Percentiles rank a stretch among this genome's conserved stretches.
Evolutionary conservation across 73 alveolate genomes (phyloP).

Genomic region (Paramecium caudatum): DNA sequence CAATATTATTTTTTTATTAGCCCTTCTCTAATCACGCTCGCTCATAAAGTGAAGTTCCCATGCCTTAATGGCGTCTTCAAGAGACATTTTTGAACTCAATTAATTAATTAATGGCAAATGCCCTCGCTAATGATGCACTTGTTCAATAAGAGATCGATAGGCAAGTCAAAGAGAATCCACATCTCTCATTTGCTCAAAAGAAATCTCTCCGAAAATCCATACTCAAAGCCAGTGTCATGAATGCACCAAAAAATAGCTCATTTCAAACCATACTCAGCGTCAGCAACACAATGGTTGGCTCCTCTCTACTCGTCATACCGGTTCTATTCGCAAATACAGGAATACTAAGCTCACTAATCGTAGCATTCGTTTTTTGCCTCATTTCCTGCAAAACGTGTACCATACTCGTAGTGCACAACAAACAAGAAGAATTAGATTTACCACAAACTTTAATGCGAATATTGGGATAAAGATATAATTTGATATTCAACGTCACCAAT

Average conservation of each 20-base stretch:
- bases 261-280: conserved; percentile 48
- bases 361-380: conserved; percentile 26
- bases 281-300: conserved; percentile 59
- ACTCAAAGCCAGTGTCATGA: neutral
- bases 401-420: neutral
- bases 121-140: neutral
- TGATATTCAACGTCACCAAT: conserved; percentile 23
- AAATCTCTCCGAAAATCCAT: conserved; percentile 26
- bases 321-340: conserved; percentile 17
- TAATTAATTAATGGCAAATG: neutral
- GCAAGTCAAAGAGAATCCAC: neutral
- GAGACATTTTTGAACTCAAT: conserved; percentile 20
- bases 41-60: neutral
- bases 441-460: conserved; percentile 39
- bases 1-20: neutral
- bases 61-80: neutral
- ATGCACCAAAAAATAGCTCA: conserved; percentile 42
- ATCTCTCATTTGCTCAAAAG: conserved; percentile 33
- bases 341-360: conserved; percentile 41
- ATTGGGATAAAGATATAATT: conserved; percentile 24
- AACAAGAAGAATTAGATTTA: conserved; percentile 57
- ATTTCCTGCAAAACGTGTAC: conserved; percentile 47
- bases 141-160: neutral
- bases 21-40: neutral
- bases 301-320: conserved; percentile 44